Conservation (phyloP, 495 filamentous ascomycete genomes). For the Viridothelium virens region DNA sequence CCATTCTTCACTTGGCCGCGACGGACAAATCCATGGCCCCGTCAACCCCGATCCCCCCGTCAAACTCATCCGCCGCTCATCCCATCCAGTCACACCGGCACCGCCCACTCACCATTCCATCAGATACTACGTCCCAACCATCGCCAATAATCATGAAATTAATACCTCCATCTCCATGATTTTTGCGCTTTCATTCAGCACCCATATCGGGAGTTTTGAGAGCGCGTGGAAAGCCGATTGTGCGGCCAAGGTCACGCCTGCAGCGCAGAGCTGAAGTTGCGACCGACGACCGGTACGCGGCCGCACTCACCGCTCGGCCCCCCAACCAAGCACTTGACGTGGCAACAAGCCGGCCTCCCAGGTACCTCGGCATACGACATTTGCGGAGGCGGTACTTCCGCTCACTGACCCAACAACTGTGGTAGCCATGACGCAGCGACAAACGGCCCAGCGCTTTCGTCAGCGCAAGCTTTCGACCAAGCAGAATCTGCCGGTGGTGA, state of each 20-base stretch:
- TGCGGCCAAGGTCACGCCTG: no score
- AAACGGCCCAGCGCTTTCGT: slow-evolving; percentile 40
- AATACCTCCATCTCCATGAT: slow-evolving; percentile 2
- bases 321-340: neutral
- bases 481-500: slow-evolving; percentile 73
- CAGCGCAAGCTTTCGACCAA: slow-evolving; percentile 88
- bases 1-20: neutral
- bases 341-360: neutral
- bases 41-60: slow-evolving; percentile 1
- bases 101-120: slow-evolving; percentile 12
- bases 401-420: slow-evolving; percentile 15
- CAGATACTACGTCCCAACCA: slow-evolving; percentile 13
- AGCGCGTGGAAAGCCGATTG: slow-evolving; percentile 9
- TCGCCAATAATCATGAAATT: slow-evolving; percentile 19
- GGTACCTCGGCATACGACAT: slow-evolving; percentile 18
- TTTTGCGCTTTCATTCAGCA: slow-evolving; percentile 18
- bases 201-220: slow-evolving; percentile 22
- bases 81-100: slow-evolving; percentile 6
- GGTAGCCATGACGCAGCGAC: slow-evolving; percentile 27
- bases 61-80: slow-evolving; percentile 6
- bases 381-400: neutral
- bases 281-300: slow-evolving; percentile 12
- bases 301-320: slow-evolving; percentile 3
- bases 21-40: slow-evolving; percentile 9
- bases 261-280: slow-evolving; percentile 11